These are phyloP conservation scores for Grammothele lineata DNA, from an alignment of 768 basidiomycete species.

Conservation along the genomic window DNA sequence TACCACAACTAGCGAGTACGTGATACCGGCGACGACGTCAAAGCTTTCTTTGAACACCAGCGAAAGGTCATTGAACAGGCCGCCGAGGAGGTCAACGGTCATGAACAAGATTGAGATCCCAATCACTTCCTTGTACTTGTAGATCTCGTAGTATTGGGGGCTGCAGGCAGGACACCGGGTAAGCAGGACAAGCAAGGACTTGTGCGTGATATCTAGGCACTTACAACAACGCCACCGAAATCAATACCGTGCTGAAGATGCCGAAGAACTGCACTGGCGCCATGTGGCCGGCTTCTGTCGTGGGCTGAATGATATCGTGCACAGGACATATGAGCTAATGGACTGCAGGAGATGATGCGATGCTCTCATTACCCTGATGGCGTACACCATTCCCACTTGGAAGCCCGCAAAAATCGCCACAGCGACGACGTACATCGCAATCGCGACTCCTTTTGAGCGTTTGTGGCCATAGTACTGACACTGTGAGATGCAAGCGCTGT, in stretches of 20 bases:
- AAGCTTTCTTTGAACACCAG: conserved; percentile 62
- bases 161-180: conserved; percentile 21
- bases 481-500: conserved; percentile 28
- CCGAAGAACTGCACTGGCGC: conserved; percentile 54
- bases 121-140: conserved; percentile 52
- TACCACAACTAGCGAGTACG: conserved; percentile 59
- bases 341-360: background rate
- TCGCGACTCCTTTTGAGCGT: conserved; percentile 33
- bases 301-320: conserved; percentile 32
- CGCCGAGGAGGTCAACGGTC: conserved; percentile 63
- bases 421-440: conserved; percentile 33
- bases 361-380: conserved; percentile 51
- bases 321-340: too few species aligned
- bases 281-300: conserved; percentile 31
- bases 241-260: conserved; percentile 51
- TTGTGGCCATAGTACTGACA: conserved; percentile 60
- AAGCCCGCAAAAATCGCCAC: conserved; percentile 49
- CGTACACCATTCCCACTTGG: conserved; percentile 57
- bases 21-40: conserved; percentile 57
- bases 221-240: conserved; percentile 47
- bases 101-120: conserved; percentile 74
- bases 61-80: conserved; percentile 64
- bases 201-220: too few species aligned
- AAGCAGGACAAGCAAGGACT: too few species aligned
- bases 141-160: conserved; percentile 78